A percentile compares a stretch with the other conserved stretches of the same genome.
Evolutionary conservation across 148 eudicot genomes (phyloP).

Genomic region (Hydrangea macrophylla): DNA sequence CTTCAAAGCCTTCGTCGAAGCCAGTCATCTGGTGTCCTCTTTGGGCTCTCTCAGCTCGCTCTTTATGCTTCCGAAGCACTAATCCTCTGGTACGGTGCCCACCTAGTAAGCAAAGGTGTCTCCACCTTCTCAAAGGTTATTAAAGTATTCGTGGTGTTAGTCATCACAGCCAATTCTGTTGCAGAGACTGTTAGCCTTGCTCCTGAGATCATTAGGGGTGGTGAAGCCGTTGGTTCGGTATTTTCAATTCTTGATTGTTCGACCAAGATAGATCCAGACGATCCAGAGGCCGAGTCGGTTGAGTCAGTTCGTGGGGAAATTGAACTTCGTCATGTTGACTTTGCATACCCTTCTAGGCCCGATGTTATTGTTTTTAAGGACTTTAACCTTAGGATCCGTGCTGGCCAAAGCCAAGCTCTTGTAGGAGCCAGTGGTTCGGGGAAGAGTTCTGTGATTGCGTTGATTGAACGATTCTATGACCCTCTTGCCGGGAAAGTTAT

Average conservation of each 20-base stretch:
- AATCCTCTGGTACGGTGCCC: slow-evolving; percentile 95
- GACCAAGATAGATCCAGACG: slow-evolving; percentile 84
- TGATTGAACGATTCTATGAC: slow-evolving; percentile 89
- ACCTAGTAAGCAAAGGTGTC: slow-evolving; percentile 72
- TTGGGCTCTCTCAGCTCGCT: slow-evolving; percentile 93
- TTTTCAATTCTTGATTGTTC: slow-evolving; percentile 77
- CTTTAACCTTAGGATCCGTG: slow-evolving; percentile 80
- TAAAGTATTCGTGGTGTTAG: slow-evolving; percentile 87
- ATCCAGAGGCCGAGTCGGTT: slow-evolving; percentile 72
- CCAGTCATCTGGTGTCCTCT: slow-evolving; percentile 72
- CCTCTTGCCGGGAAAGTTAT: slow-evolving; percentile 80
- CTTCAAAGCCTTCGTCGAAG: slow-evolving; percentile 70
- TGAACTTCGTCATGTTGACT: slow-evolving; percentile 90
- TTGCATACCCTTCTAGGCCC: slow-evolving; percentile 87
- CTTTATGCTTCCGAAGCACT: slow-evolving; percentile 89
- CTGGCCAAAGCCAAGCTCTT: slow-evolving; percentile 96
- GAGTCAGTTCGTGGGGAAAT: slow-evolving; percentile 84
- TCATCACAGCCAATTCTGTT: slow-evolving; percentile 94
- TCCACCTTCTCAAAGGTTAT: slow-evolving; percentile 96
- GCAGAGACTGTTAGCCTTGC: slow-evolving; percentile 98
- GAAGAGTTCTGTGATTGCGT: slow-evolving; percentile 83
- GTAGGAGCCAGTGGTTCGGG: slow-evolving; percentile 98
- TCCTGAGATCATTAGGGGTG: slow-evolving; percentile 93
- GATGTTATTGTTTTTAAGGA: slow-evolving; percentile 81
- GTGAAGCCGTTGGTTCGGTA: slow-evolving; percentile 89